These are phyloP conservation scores for Candida gigantensis DNA, from an alignment of 1,139 yeast genomes.

Conservation along the genomic window DNA sequence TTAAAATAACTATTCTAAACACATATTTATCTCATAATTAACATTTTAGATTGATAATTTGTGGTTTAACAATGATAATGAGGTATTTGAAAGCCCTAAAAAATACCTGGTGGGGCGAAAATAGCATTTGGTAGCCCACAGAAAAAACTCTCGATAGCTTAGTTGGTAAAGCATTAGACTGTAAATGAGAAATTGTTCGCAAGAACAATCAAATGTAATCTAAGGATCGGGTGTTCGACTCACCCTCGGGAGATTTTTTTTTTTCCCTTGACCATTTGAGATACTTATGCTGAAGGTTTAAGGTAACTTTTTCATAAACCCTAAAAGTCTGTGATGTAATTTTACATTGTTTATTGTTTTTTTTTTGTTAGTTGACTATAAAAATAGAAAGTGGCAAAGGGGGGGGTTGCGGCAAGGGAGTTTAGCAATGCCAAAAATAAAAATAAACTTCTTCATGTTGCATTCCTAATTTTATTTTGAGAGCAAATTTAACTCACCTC, in stretches of 20 bases:
- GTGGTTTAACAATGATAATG: too few relatives aligned
- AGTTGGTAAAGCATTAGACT: constrained; percentile 19
- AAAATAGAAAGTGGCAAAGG: background rate
- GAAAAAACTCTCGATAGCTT: constrained; percentile 16
- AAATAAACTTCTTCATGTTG: too few relatives aligned
- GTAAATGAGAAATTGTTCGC: constrained; percentile 11
- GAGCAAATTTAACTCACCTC: too few relatives aligned
- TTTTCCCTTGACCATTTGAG: constrained; percentile 17
- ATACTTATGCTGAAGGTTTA: too few relatives aligned
- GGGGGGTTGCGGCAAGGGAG: too few relatives aligned
- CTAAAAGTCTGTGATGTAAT: background rate
- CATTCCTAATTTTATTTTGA: background rate
- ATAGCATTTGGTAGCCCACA: background rate
- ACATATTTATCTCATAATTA: too few relatives aligned
- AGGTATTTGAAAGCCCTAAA: too few relatives aligned
- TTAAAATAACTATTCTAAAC: too few relatives aligned
- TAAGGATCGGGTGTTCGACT: constrained; percentile 85
- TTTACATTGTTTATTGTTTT: background rate
- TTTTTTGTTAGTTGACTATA: background rate
- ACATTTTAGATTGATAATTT: too few relatives aligned
- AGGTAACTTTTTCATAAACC: background rate
- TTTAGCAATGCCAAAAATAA: background rate
- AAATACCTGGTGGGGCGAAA: too few relatives aligned
- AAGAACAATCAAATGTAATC: constrained; percentile 39
- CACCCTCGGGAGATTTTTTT: constrained; percentile 73